A percentile compares a stretch with the other conserved stretches of the same genome.
These are phyloP conservation scores for Populus deltoides DNA, from an alignment of 345 rosid species.

Conservation along the genomic window DNA sequence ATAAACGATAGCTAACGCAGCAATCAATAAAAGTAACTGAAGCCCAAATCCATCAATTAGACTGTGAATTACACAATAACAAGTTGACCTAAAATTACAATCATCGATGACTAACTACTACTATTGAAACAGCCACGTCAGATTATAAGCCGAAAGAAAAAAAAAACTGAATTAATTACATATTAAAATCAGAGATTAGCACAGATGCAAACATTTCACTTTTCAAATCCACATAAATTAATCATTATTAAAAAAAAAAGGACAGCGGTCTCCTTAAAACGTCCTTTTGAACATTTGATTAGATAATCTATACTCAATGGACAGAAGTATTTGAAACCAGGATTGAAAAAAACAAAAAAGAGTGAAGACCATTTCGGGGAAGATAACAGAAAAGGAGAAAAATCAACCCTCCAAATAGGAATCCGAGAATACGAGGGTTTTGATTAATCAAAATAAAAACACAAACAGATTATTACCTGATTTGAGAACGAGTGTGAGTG, in stretches of 20 bases:
- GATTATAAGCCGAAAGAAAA: not conserved
- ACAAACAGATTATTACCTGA: conserved; percentile 2
- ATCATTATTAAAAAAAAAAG: not conserved
- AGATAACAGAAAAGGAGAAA: not conserved
- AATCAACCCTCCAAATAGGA: not conserved
- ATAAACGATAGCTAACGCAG: not conserved
- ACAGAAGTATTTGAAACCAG: not conserved
- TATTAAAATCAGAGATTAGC: not conserved
- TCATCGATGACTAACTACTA: not conserved
- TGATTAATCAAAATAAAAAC: not conserved
- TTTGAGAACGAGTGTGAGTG: not conserved
- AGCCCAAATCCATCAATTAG: not conserved
- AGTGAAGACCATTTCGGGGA: not conserved
- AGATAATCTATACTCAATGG: not conserved
- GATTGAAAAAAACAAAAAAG: not conserved
- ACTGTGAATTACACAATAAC: not conserved
- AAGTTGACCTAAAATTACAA: not conserved
- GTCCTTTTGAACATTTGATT: not conserved
- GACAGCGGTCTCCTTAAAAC: not conserved
- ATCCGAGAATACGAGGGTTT: not conserved
- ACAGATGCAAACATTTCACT: not conserved
- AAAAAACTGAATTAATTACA: not conserved
- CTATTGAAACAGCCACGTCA: not conserved
- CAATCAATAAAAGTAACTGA: not conserved
- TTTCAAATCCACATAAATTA: not conserved